phyloP scores from a whole-genome alignment of 106 monocot genomes.

The Dioscorea zingiberensis region DNA sequence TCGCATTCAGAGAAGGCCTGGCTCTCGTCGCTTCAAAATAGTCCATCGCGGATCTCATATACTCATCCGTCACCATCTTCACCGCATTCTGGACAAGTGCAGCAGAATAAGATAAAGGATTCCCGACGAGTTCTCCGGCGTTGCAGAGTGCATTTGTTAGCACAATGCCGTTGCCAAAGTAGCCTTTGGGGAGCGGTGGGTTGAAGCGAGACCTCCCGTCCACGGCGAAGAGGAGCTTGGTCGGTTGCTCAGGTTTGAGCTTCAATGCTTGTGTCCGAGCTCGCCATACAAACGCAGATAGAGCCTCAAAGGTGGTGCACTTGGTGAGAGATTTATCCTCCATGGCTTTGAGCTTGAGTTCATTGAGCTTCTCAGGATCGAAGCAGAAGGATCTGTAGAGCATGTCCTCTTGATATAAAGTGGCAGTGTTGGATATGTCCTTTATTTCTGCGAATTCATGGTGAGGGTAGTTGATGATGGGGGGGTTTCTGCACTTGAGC shows the following conservation, averaged over 20 bases:
- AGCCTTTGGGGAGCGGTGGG: slow-evolving; percentile 70
- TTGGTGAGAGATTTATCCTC: slow-evolving; percentile 17
- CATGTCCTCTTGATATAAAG: slow-evolving; percentile 41
- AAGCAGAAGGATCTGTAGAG: slow-evolving; percentile 64
- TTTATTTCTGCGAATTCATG: slow-evolving; percentile 58
- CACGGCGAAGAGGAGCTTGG: slow-evolving; percentile 81
- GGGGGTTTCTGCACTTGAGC: slow-evolving; percentile 49
- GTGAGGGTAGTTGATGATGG: slow-evolving; percentile 39
- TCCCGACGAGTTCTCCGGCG: slow-evolving; percentile 40
- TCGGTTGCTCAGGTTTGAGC: slow-evolving; percentile 39
- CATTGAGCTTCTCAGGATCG: slow-evolving; percentile 32
- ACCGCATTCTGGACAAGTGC: slow-evolving; percentile 57
- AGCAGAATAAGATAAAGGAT: slow-evolving; percentile 37
- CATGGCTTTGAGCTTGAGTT: slow-evolving; percentile 24
- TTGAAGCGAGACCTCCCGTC: slow-evolving; percentile 57
- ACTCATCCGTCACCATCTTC: slow-evolving; percentile 48
- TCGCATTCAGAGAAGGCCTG: slow-evolving; percentile 57
- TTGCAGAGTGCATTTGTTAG: slow-evolving; percentile 53
- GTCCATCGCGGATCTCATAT: slow-evolving; percentile 73
- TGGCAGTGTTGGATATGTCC: slow-evolving; percentile 39
- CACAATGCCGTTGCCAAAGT: slow-evolving; percentile 84
- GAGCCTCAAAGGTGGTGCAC: slow-evolving; percentile 69
- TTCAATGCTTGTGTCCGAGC: slow-evolving; percentile 49
- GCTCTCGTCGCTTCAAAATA: slow-evolving; percentile 67
- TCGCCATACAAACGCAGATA: slow-evolving; percentile 64